Evolutionary conservation across 257 asterid genomes (phyloP), one percentile per base, ranked within the genome.

Genomic region (Solanum pinnatisectum): DNA sequence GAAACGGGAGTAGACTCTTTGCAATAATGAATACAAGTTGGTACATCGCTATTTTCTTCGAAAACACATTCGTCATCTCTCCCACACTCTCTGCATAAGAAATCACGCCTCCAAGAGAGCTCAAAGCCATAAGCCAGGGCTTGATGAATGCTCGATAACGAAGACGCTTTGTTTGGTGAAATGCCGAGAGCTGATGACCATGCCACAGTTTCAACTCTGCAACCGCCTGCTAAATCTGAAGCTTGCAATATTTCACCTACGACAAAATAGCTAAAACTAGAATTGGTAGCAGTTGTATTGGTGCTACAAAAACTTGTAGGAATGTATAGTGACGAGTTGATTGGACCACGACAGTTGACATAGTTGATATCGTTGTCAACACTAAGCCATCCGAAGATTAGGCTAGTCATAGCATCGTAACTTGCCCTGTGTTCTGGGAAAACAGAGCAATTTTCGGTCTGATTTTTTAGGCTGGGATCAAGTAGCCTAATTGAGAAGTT

Each of bases 401-500:
- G 10, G 85, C 68, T 81, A 81, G 85, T 81, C 68, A 81, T 81
- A 42, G 85, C 68, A 46, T 16, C 42, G 32, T 46, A 81, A 81
- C 85, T 81, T 81, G 85, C 85, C 68, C 85, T 81, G 40, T 81
- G 85, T 6, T 86, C 16, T 2, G 88, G 88, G 0, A 86, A 86
- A 86, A 13, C 30, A 30, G 83, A 44, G 59, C 88, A 86, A 20
- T 86, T 86, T 2, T 44, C 65, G 0, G 0, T 10, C 86, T 88
- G 36, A 63, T n/a, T 65, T 89, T 84, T 76, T 37, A 92, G 59
- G 25, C 92, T 91, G 20, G 96, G 95, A 88, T 95, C 96, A 6
- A 91, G 92, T 68, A 91, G 4, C 3, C 96, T 91, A 3, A 93
- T 90, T 10, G 96, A 73, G 91, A 65, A 95, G 87, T 90, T 90